These are phyloP conservation scores for Histomonas meleagridis DNA, from an alignment of 208 protist genomes.

Conservation along the genomic window DNA sequence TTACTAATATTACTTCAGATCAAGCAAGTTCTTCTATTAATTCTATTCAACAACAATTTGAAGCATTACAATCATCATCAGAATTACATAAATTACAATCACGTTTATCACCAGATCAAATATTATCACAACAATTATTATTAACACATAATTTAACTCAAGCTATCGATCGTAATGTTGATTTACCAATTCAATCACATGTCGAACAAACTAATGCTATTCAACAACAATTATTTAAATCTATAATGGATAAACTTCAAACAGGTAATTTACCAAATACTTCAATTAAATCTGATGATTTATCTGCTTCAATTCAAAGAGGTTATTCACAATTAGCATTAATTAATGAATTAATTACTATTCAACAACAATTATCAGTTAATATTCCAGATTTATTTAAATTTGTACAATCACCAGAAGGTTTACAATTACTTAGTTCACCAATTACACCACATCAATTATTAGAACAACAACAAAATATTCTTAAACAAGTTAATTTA, in stretches of 20 bases:
- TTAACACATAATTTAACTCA: background rate
- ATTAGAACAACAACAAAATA: background rate
- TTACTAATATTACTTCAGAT: background rate
- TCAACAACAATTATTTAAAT: background rate
- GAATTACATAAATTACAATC: background rate
- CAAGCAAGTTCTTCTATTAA: background rate
- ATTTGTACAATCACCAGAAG: slow-evolving; percentile 13
- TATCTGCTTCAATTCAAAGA: background rate
- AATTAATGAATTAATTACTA: background rate
- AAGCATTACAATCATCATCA: background rate
- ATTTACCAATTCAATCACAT: background rate
- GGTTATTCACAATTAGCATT: background rate
- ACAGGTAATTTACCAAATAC: background rate
- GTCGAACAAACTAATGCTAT: background rate
- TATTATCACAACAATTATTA: background rate
- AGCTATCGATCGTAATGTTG: background rate
- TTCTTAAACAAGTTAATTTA: background rate
- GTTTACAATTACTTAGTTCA: background rate
- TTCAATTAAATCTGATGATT: background rate
- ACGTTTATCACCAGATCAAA: background rate
- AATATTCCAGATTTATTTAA: background rate
- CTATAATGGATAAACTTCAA: background rate
- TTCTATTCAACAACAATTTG: background rate
- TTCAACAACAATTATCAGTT: background rate
- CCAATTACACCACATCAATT: background rate